Evolutionary conservation across 495 filamentous ascomycete genomes (phyloP).

Genomic region (Trichoderma orchidacearum): DNA sequence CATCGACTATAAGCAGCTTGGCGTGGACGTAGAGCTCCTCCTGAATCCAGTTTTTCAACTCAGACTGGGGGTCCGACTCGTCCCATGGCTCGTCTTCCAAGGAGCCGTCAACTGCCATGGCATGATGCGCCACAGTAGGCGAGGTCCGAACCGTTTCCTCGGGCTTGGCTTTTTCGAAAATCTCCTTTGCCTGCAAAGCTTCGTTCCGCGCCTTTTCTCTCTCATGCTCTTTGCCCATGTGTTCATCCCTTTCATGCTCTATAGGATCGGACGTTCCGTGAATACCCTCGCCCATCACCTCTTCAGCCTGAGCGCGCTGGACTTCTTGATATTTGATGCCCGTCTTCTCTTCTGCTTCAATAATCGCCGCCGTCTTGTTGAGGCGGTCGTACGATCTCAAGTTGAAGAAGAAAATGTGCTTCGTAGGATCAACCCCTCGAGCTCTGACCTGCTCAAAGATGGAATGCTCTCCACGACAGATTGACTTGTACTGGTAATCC

Average conservation of each 20-base stretch:
- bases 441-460: constrained; percentile 69
- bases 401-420: constrained; percentile 88
- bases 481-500: constrained; percentile 97
- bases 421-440: constrained; percentile 63
- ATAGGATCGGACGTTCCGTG: constrained; percentile 38
- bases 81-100: constrained; percentile 62
- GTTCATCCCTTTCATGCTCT: constrained; percentile 20
- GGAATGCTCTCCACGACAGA: constrained; percentile 78
- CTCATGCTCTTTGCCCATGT: constrained; percentile 31
- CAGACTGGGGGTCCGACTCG: constrained; percentile 47
- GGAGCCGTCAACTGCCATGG: constrained; percentile 57
- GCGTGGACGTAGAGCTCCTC: constrained; percentile 92
- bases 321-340: constrained; percentile 75
- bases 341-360: constrained; percentile 58
- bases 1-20: constrained; percentile 79
- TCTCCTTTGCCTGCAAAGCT: constrained; percentile 39
- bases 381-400: constrained; percentile 80
- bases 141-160: constrained; percentile 33
- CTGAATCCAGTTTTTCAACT: constrained; percentile 78
- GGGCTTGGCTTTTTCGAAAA: constrained; percentile 47
- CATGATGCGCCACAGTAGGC: constrained; percentile 65
- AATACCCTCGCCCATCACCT: constrained; percentile 67
- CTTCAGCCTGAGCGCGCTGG: constrained; percentile 72
- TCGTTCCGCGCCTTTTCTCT: constrained; percentile 41
- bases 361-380: constrained; percentile 59